A percentile compares a stretch with the other conserved stretches of the same genome.
phyloP scores from a whole-genome alignment of 2,329 filamentous ascomycete genomes.

The Samsoniella hepiali region DNA sequence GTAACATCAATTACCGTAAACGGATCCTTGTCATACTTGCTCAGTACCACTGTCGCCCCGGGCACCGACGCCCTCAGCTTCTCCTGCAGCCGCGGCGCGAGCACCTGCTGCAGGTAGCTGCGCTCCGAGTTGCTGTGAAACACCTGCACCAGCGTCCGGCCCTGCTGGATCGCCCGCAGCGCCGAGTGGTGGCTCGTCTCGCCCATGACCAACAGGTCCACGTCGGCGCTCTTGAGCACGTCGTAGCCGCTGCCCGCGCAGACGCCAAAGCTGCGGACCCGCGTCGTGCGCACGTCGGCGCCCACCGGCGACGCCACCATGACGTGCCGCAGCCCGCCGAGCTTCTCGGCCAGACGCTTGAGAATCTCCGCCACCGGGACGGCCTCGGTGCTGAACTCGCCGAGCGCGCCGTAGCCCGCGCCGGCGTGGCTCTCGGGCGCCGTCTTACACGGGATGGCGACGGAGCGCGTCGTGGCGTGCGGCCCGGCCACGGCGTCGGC shows the following conservation, averaged over 20 bases:
- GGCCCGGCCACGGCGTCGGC: conserved; percentile 73
- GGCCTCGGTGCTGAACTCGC: too few species aligned
- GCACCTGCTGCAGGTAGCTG: conserved; percentile 69
- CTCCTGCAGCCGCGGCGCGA: conserved; percentile 63
- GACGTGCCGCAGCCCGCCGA: conserved; percentile 60
- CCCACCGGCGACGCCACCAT: conserved; percentile 53
- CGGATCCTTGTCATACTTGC: conserved; percentile 79
- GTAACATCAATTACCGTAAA: conserved; percentile 68
- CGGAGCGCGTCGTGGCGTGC: conserved; percentile 37
- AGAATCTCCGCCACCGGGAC: conserved; percentile 47
- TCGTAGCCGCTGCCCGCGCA: conserved; percentile 86
- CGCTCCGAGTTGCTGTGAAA: conserved; percentile 95
- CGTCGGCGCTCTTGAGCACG: conserved; percentile 65
- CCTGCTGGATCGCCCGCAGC: conserved; percentile 78
- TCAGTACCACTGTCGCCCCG: conserved; percentile 66
- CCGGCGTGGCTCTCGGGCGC: conserved; percentile 43
- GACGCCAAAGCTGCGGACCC: conserved; percentile 70
- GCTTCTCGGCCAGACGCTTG: conserved; percentile 57
- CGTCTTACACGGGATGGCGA: conserved; percentile 44
- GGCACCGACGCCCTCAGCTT: conserved; percentile 49
- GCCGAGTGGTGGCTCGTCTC: conserved; percentile 94
- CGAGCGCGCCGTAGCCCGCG: conserved; percentile 52
- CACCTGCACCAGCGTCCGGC: conserved; percentile 75
- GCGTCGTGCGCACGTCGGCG: conserved; percentile 31
- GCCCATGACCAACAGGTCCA: conserved; percentile 84